Evolutionary conservation across 192 early-diverging fungal genomes (phyloP), one percentile per base, ranked within the genome.

Genomic region (Backusella liffmaniae): DNA sequence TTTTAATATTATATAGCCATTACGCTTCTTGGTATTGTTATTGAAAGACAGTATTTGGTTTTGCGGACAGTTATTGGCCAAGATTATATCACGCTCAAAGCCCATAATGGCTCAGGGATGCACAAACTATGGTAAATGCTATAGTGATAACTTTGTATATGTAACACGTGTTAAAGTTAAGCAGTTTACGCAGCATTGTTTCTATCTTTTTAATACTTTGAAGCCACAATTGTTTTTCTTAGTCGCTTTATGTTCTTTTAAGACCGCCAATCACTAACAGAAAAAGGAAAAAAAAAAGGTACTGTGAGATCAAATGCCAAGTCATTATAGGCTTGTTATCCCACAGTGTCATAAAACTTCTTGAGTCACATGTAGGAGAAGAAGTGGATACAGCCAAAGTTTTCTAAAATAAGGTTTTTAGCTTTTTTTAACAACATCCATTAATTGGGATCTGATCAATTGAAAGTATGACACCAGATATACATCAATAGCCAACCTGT

Each of bases 361-460:
- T 10, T 7, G 7, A 18, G 53, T 59, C 53, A 59, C n/a, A 59
- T 9, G 23, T 26, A 59, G 23, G 2, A 59, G 23, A 26, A 59
- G 23, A 59, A 59, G 1, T 59, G 53, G 9, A 59, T 26, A 59
- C 53, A 9, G 21, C 23, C 23, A 59, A 26, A 59, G 23, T 23
- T 59, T 59, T 59, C 56, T 29, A 62, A 62, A 62, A 62, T 62
- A 62, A 29, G 56, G 8, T 62, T 29, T 62, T 62, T 29, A 62
- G 29, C 56, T 62, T 62, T 62, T 62, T 62, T 62, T 62, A 62
- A 62, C 56, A 62, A 26, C 56, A 62, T 29, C 21, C 8, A 59
- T 21, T 59, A 23, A 59, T 23, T 59, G n/a, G n/a, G n/a, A 26
- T 12, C 23, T 9, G 10, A 59, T 26, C 26, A 59, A 1, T 59